Evolutionary conservation across 768 basidiomycete genomes (phyloP), one percentile per base, ranked within the genome.

Genomic region (Pholiota microspora): DNA sequence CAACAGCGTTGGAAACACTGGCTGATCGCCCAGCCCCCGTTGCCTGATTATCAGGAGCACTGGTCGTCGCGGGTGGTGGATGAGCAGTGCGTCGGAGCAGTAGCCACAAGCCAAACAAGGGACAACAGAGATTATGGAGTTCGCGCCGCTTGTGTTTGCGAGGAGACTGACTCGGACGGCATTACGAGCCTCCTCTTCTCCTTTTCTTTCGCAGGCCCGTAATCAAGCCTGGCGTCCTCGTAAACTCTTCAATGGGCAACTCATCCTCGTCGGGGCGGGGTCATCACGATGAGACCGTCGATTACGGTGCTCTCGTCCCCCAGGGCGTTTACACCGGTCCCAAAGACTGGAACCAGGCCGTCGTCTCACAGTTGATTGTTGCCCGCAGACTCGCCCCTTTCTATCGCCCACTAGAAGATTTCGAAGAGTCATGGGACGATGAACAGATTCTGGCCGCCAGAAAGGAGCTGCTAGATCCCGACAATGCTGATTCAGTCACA

Each of bases 351-450:
- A 94, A 93, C 67, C 90, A 94, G 62, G 70, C 83, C 51, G 74
- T 91, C 56, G 94, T 96, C 59, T 86, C 89, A 57, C 87, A 91
- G 71, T 82, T 96, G 66, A 94, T 99, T 69, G 75, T 87, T 64
- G 86, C 91, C 62, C 86, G 92, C 68, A 87, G 82, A 64, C 82
- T 99, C 36, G 94, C 95, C 0, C 97, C 97, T 1, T 98, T 98
- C 73, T 98, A 98, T 70, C 83, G 94, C 31, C 96, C 97, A 10
- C 78, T 99, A 40, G 94, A 97, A 67, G 96, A 98, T 59, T 97
- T 90, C 67, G 85, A 89, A 28, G 86, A 89, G 12, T 80, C 82
- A 38, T 98, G 93, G 93, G 86, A 90, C 58, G 88, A 92, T 62
- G 92, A 92, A 49, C 86, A 86, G 67, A 87, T 98, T 56, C 81